Base-by-base conservation (phyloP, 1,284 basidiomycete genomes). In the Sanghuangporus sanghuang region DNA sequence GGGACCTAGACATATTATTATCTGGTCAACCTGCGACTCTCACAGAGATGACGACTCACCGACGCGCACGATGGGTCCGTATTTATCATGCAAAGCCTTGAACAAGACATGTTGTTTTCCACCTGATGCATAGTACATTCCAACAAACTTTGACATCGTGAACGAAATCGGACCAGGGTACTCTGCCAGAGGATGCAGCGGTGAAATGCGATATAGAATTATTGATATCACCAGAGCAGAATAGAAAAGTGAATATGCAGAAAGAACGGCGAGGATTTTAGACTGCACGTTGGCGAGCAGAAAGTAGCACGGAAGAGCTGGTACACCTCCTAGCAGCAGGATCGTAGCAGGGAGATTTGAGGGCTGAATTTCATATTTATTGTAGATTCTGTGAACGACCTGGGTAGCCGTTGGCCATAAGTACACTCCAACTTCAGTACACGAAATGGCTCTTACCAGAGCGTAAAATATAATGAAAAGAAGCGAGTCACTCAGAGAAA, bases 151-250 rank as follows among this genome's bases (percentile, higher is more conserved):
- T 32, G 68, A 65, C 1, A 69, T 48, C 39, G 65, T 68, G 3
- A 62, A 64, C 12, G 60, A 49, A 1, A 66, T n/a, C 0, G 71
- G 71, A 14, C 71, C 71, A 42, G 71, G 70, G 40, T 66, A 71
- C 5, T 53, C 6, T 8, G 69, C 67, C 1, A 71, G 64, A 2
- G 71, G 70, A 60, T 71, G 71, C 38, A 69, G 65, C 12, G 71
- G 68, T 1, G 69, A 71, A 18, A 71, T 57, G 18, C 71, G 68
- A 61, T 71, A 71, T 18, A 65, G 21, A 0, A 50, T 55, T 12
- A 64, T 64, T 27, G 53, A 55, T n/a, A 65, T 67, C 8, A 62
- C 49, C 1, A 68, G 57, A 63, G 44, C 44, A 59, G 23, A 42
- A 39, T 21, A 67, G 23, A n/a, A 69, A 64, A 35, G 62, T 63